These are phyloP conservation scores for Cinchona pubescens DNA, from an alignment of 257 asterid genomes.

Conservation along the genomic window DNA sequence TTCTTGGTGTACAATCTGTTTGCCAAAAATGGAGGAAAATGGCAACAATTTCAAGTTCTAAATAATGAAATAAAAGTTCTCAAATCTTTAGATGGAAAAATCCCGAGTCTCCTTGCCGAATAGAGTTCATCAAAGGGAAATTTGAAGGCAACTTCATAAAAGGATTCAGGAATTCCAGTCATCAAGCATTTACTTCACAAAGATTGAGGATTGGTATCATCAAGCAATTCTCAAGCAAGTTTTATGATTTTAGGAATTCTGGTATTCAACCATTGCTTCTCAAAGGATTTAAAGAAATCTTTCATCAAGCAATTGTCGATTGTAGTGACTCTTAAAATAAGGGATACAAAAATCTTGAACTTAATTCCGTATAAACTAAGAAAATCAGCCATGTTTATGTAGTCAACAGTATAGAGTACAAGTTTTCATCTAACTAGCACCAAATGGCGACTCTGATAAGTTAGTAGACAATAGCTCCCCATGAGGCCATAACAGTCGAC, in stretches of 20 bases:
- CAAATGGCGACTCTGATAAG: not conserved
- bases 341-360: not conserved
- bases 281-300: no score
- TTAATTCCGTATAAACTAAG: no score
- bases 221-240: no score
- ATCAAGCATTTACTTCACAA: not conserved
- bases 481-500: not conserved
- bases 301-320: not conserved
- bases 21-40: not conserved
- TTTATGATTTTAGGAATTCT: no score
- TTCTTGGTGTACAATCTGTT: slow-evolving; percentile 82
- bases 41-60: not conserved
- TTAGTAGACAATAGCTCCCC: not conserved
- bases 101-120: no score
- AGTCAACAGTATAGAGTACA: not conserved
- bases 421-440: not conserved
- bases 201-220: no score
- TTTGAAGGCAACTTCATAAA: not conserved
- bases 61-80: not conserved
- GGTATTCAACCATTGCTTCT: no score
- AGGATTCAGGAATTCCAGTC: not conserved
- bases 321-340: not conserved
- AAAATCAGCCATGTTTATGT: no score
- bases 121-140: not conserved
- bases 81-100: not conserved